These are phyloP conservation scores for Cladosporium halotolerans DNA, from an alignment of 2,329 filamentous ascomycete genomes.

Conservation along the genomic window DNA sequence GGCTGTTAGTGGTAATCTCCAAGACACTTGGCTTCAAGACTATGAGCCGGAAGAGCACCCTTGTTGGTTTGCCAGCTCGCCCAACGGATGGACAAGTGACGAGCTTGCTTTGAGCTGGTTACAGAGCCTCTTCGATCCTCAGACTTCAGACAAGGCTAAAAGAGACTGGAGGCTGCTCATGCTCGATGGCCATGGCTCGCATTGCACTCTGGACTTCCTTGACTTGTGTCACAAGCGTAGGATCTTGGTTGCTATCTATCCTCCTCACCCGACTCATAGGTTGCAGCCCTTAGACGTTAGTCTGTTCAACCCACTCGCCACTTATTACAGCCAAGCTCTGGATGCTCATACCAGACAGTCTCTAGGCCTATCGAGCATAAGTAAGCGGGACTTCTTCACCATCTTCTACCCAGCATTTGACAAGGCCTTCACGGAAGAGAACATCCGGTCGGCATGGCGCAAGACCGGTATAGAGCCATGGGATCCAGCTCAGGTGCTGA, in stretches of 20 bases:
- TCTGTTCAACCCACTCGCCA: slow-evolving; percentile 15
- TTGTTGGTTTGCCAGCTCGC: slow-evolving; percentile 11
- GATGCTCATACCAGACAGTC: slow-evolving; percentile 2
- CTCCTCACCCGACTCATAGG: slow-evolving; percentile 1
- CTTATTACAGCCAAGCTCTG: slow-evolving; percentile 14
- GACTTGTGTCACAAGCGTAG: too few species aligned
- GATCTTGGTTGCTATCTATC: background rate
- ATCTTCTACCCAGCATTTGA: slow-evolving; percentile 14
- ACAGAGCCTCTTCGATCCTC: slow-evolving; percentile 9
- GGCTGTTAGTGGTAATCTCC: background rate
- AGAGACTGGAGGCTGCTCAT: slow-evolving; percentile 11
- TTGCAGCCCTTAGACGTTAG: slow-evolving; percentile 19
- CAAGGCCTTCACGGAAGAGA: slow-evolving; percentile 12
- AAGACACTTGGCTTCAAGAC: slow-evolving; percentile 11
- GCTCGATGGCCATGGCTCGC: too few species aligned
- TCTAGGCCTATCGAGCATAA: slow-evolving; percentile 9
- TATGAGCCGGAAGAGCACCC: slow-evolving; percentile 8
- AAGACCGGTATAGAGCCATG: slow-evolving; percentile 15
- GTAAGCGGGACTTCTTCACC: slow-evolving; percentile 14
- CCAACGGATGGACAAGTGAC: slow-evolving; percentile 15
- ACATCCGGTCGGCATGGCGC: slow-evolving; percentile 12
- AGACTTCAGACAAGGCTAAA: slow-evolving; percentile 10
- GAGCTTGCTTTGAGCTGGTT: slow-evolving; percentile 13
- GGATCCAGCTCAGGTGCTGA: slow-evolving; percentile 3
- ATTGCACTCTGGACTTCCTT: too few species aligned